Evolutionary conservation across 129 eudicot genomes (phyloP).

Genomic region (Erigeron canadensis): DNA sequence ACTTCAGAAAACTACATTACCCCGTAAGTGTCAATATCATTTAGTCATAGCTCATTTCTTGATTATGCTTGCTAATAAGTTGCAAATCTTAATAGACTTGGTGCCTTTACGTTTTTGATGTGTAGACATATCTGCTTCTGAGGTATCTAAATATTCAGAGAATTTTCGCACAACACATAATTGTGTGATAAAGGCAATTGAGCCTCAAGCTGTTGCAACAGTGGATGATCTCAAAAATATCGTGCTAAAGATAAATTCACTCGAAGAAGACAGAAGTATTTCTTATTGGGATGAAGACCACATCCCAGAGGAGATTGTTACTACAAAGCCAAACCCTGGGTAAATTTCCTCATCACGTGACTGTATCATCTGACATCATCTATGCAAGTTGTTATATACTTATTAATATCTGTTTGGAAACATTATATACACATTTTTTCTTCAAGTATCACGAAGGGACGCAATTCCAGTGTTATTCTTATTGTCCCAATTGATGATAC

Average conservation of each 20-base stretch:
- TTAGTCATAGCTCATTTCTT: conserved; percentile 3
- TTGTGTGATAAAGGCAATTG: conserved; percentile 77
- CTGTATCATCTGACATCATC: conserved; percentile 3
- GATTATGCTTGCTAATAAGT: conserved; percentile 6
- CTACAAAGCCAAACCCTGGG: conserved; percentile 73
- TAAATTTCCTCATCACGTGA: conserved; percentile 35
- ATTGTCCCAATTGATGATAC: not conserved
- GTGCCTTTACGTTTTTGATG: conserved; percentile 27
- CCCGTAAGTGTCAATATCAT: conserved; percentile 49
- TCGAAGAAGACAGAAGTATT: conserved; percentile 57
- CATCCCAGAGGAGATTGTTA: conserved; percentile 88
- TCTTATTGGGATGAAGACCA: conserved; percentile 78
- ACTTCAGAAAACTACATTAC: conserved; percentile 83
- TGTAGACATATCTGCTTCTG: conserved; percentile 74
- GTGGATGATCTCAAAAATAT: conserved; percentile 58
- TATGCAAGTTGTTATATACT: not conserved
- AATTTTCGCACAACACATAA: conserved; percentile 65
- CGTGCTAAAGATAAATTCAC: conserved; percentile 63
- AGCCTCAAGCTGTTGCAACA: conserved; percentile 74
- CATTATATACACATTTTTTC: not conserved
- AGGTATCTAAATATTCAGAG: conserved; percentile 81
- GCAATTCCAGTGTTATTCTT: not conserved
- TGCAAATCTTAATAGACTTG: conserved; percentile 12
- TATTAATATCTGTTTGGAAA: not conserved
- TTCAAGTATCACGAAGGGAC: not conserved